phyloP scores from a whole-genome alignment of 306 rosid genomes.

The Carpinus fangiana region DNA sequence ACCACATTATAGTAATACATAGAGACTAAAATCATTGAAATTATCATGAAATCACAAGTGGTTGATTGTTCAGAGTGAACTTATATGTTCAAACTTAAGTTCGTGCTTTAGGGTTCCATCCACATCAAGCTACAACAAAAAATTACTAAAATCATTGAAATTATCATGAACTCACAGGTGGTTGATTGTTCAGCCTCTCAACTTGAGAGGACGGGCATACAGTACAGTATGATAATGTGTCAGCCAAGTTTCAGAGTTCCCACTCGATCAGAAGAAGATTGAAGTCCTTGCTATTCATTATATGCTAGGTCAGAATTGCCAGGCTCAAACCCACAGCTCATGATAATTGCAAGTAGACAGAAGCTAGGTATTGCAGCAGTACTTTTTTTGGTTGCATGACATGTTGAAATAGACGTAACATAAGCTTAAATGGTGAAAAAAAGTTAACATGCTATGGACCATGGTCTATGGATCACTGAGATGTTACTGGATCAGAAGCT shows the following conservation, averaged over 20 bases:
- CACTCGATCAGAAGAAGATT: neutral
- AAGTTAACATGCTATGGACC: neutral
- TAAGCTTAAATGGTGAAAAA: neutral
- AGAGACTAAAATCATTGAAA: neutral
- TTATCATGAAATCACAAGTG: no score
- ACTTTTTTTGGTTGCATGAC: neutral
- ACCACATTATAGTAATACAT: neutral
- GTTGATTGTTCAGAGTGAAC: no score
- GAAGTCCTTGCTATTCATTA: neutral
- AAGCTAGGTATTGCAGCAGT: neutral
- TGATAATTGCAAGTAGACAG: neutral
- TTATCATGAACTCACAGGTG: no score
- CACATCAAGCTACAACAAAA: no score
- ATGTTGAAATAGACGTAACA: neutral
- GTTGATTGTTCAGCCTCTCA: neutral
- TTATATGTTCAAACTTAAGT: no score
- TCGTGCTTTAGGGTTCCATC: no score
- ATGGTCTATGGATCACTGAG: neutral
- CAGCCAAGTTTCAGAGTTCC: neutral
- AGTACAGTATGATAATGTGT: neutral
- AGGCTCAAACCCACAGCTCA: neutral
- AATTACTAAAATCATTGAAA: no score
- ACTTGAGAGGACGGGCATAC: neutral
- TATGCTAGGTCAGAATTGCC: neutral
- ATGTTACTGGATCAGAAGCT: neutral